Percentiles rank a stretch among this genome's conserved stretches.
phyloP scores from a whole-genome alignment of 306 rosid species.

The Hippophae tibetana region DNA sequence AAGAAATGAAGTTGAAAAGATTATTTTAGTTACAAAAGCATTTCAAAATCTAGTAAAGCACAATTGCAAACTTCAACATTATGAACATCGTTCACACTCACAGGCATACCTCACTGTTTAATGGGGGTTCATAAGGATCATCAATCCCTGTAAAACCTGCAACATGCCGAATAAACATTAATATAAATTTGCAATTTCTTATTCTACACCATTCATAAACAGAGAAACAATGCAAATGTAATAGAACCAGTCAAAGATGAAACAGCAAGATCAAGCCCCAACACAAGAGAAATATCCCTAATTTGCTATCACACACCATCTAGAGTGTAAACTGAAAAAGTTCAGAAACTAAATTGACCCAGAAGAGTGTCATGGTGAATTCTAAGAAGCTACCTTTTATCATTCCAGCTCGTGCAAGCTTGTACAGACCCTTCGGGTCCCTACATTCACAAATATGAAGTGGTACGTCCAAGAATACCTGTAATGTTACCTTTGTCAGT shows the following conservation, averaged over 20 bases:
- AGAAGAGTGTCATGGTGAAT: not conserved
- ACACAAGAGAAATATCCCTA: no score
- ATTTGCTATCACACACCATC: no score
- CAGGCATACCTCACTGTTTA: constrained; percentile 54
- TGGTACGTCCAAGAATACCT: constrained; percentile 91
- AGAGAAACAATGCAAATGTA: constrained; percentile 3
- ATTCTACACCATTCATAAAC: not conserved
- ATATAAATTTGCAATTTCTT: not conserved
- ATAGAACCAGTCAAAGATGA: not conserved
- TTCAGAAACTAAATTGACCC: not conserved
- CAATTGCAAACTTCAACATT: not conserved
- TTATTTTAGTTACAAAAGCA: not conserved
- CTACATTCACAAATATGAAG: constrained; percentile 73
- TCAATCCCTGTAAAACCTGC: constrained; percentile 92
- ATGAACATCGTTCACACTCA: not conserved
- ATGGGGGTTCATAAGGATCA: constrained; percentile 85
- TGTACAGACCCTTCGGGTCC: constrained; percentile 96
- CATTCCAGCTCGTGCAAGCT: constrained; percentile 90
- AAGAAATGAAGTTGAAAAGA: not conserved
- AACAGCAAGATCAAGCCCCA: not conserved
- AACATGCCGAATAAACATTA: constrained; percentile 22
- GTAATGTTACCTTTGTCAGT: constrained; percentile 18
- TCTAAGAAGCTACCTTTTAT: constrained; percentile 50
- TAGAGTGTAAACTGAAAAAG: no score
- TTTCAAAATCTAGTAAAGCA: constrained; percentile 6